Conservation (phyloP, 2,329 filamentous ascomycete genomes). For the Ophiostoma pallidulum region DNA sequence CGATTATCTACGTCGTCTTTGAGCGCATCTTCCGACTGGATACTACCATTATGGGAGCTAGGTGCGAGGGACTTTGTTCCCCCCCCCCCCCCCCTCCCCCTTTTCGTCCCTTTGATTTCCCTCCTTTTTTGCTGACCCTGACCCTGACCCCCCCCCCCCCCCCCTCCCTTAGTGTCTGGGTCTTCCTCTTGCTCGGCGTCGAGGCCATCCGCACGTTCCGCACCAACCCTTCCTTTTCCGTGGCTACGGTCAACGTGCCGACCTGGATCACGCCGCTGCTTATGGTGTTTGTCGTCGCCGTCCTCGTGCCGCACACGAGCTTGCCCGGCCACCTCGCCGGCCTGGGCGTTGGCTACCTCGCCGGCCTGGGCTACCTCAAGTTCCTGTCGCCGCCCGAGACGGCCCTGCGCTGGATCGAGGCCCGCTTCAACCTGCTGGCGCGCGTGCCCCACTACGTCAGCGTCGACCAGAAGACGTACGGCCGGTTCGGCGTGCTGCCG, state of each 20-base stretch:
- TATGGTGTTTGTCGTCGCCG: slow-evolving; percentile 61
- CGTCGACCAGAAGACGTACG: slow-evolving; percentile 92
- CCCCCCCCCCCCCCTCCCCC: too few relatives aligned
- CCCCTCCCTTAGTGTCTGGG: slow-evolving; percentile 79
- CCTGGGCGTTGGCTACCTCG: slow-evolving; percentile 74
- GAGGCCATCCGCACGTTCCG: slow-evolving; percentile 82
- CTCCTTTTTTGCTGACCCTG: slow-evolving; percentile 11
- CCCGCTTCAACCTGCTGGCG: slow-evolving; percentile 74
- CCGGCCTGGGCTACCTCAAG: slow-evolving; percentile 84
- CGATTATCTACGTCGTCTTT: slow-evolving; percentile 67
- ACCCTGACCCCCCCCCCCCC: too few relatives aligned
- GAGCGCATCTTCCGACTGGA: slow-evolving; percentile 67
- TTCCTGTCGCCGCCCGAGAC: slow-evolving; percentile 84
- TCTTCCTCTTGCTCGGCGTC: slow-evolving; percentile 75
- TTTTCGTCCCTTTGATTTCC: neutral
- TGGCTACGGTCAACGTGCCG: slow-evolving; percentile 60
- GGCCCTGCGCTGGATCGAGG: slow-evolving; percentile 78
- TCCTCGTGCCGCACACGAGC: slow-evolving; percentile 72
- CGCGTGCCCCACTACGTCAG: slow-evolving; percentile 86
- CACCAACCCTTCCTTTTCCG: slow-evolving; percentile 66
- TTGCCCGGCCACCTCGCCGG: slow-evolving; percentile 81
- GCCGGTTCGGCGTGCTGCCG: slow-evolving; percentile 81
- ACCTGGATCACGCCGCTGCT: slow-evolving; percentile 88
- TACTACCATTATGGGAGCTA: slow-evolving; percentile 69
- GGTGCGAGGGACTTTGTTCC: too few relatives aligned